phyloP scores from a whole-genome alignment of 805 yeast species.

The Teunomyces gatunensis region DNA sequence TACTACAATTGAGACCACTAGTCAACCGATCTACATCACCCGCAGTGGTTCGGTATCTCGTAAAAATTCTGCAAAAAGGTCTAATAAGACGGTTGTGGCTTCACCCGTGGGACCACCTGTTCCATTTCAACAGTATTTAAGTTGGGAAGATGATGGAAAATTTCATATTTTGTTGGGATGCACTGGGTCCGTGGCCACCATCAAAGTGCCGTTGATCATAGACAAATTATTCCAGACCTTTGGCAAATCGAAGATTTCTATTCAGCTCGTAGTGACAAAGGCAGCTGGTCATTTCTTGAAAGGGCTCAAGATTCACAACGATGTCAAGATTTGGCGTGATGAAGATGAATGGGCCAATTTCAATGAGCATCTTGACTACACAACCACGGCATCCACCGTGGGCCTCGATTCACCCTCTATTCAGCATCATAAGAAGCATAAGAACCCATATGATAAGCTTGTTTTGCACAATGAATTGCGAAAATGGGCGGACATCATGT shows the following conservation, averaged over 20 bases:
- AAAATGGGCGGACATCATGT: conserved; percentile 48
- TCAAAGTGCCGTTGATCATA: conserved; percentile 85
- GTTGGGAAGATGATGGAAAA: conserved; percentile 76
- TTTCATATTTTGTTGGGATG: conserved; percentile 88
- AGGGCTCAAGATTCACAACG: conserved; percentile 62
- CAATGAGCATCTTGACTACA: conserved; percentile 19
- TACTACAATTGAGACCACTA: neutral
- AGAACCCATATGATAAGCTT: conserved; percentile 35
- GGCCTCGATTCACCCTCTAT: conserved; percentile 6
- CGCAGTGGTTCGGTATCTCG: conserved; percentile 13
- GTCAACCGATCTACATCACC: conserved; percentile 21
- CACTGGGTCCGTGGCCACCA: conserved; percentile 95
- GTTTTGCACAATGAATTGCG: conserved; percentile 44
- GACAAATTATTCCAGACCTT: conserved; percentile 81
- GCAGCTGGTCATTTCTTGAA: conserved; percentile 69
- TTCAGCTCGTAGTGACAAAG: conserved; percentile 80
- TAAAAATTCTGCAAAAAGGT: conserved; percentile 24
- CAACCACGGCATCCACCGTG: conserved; percentile 3
- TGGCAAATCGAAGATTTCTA: conserved; percentile 65
- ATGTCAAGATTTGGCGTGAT: conserved; percentile 88
- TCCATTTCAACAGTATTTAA: conserved; percentile 71
- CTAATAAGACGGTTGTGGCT: conserved; percentile 53
- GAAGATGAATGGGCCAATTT: conserved; percentile 82
- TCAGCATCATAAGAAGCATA: conserved; percentile 17
- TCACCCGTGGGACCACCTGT: conserved; percentile 62